Evolutionary conservation across 495 filamentous ascomycete species (phyloP).

Genomic region (Copromyces sp.): DNA sequence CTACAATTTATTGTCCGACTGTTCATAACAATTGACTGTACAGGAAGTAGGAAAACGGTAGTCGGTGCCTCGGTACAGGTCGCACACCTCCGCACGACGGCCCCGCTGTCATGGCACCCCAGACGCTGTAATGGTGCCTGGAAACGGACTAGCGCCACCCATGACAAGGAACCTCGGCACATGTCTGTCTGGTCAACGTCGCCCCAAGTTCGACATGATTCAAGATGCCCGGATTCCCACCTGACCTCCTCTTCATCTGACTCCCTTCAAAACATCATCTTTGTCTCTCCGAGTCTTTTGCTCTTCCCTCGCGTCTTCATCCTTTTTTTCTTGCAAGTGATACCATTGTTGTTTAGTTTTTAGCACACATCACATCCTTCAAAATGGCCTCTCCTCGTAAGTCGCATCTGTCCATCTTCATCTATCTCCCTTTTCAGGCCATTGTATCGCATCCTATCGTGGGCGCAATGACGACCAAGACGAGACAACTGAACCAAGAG

Average conservation of each 20-base stretch:
- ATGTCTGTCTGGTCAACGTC: neutral
- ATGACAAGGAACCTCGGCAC: conserved; percentile 8
- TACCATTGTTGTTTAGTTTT: conserved; percentile 11
- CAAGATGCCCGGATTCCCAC: neutral
- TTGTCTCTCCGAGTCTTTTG: neutral
- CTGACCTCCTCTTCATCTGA: neutral
- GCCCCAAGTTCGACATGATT: neutral
- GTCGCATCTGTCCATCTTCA: conserved; percentile 19
- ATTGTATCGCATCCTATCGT: conserved; percentile 1
- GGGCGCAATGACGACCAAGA: neutral
- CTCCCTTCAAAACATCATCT: neutral
- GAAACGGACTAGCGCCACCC: conserved; percentile 3
- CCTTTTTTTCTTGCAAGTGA: conserved; percentile 7
- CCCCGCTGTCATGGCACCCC: neutral
- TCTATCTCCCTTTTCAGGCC: conserved; percentile 5
- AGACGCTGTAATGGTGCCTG: neutral
- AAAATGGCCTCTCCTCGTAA: conserved; percentile 77
- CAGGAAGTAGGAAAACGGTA: neutral
- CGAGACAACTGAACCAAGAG: neutral
- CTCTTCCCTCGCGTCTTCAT: conserved; percentile 4
- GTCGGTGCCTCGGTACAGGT: conserved; percentile 5
- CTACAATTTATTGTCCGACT: neutral
- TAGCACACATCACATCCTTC: conserved; percentile 10
- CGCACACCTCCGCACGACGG: neutral
- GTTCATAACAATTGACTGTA: too few species aligned